Evolutionary conservation across 2,329 filamentous ascomycete species (phyloP).

Genomic region (Didymella lethalis): DNA sequence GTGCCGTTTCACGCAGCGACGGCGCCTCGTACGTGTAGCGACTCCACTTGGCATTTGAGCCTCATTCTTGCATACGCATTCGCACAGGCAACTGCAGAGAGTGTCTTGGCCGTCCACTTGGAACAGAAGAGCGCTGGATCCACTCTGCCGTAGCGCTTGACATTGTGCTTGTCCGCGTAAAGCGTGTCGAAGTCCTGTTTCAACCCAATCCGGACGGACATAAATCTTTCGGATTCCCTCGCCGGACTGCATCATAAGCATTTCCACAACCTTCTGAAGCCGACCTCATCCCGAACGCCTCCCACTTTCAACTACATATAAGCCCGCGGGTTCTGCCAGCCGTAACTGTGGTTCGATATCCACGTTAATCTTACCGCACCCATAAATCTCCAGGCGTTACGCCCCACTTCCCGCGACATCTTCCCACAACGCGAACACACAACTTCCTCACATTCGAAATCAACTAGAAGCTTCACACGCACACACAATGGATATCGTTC

Average conservation of each 20-base stretch:
- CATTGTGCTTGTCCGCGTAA: constrained; percentile 20
- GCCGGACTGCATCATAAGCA: constrained; percentile 20
- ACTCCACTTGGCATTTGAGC: constrained; percentile 30
- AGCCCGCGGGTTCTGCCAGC: constrained; percentile 13
- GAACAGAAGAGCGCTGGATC: constrained; percentile 19
- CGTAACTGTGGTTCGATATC: constrained; percentile 8
- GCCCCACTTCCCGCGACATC: constrained; percentile 23
- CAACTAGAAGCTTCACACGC: constrained; percentile 16
- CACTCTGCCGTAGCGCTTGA: constrained; percentile 20
- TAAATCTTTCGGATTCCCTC: constrained; percentile 21
- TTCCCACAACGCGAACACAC: constrained; percentile 21
- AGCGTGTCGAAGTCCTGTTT: constrained; percentile 23
- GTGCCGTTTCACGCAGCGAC: constrained; percentile 34
- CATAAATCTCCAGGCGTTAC: constrained; percentile 20
- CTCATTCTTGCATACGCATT: constrained; percentile 18
- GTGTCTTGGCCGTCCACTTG: constrained; percentile 25
- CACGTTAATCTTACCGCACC: constrained; percentile 22
- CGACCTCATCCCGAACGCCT: constrained; percentile 24
- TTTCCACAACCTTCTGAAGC: constrained; percentile 23
- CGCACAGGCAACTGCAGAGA: constrained; percentile 18
- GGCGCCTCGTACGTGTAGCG: constrained; percentile 29
- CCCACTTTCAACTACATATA: constrained; percentile 12
- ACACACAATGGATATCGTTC: constrained; percentile 40
- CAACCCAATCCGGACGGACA: constrained; percentile 20
- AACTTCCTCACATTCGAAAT: constrained; percentile 20